phyloP scores from a whole-genome alignment of 345 rosid genomes.

The Salix purpurea region DNA sequence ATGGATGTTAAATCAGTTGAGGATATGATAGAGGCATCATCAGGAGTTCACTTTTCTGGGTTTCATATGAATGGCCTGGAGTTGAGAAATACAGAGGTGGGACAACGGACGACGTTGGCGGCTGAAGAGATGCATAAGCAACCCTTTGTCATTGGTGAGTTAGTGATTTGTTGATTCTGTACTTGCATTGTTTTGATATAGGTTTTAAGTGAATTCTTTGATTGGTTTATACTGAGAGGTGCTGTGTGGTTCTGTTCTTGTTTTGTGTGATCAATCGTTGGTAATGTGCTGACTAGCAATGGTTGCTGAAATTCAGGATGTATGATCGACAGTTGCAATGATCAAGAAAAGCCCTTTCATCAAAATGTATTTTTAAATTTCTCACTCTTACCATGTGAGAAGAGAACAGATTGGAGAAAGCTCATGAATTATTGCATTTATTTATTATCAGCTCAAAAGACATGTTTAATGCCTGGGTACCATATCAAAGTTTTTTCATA shows the following conservation, averaged over 20 bases:
- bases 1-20: conserved; percentile 68
- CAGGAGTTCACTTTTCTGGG: conserved; percentile 82
- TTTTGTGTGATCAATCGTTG: too few species aligned
- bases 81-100: conserved; percentile 24
- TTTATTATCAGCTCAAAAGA: not conserved
- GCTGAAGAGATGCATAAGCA: conserved; percentile 56
- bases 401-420: not conserved
- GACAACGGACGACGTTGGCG: conserved; percentile 46
- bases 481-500: not conserved
- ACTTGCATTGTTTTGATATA: not conserved
- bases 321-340: too few species aligned
- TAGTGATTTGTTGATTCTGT: not conserved
- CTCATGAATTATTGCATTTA: not conserved
- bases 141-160: conserved; percentile 85
- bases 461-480: not conserved
- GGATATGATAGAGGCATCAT: conserved; percentile 86
- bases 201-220: not conserved
- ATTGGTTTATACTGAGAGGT: too few species aligned
- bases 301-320: too few species aligned
- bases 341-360: too few species aligned
- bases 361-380: too few species aligned
- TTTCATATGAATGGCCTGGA: conserved; percentile 71
- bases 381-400: too few species aligned
- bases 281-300: too few species aligned
- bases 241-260: too few species aligned